Conservation (phyloP, 768 basidiomycete species). For the Trametes elegans region DNA sequence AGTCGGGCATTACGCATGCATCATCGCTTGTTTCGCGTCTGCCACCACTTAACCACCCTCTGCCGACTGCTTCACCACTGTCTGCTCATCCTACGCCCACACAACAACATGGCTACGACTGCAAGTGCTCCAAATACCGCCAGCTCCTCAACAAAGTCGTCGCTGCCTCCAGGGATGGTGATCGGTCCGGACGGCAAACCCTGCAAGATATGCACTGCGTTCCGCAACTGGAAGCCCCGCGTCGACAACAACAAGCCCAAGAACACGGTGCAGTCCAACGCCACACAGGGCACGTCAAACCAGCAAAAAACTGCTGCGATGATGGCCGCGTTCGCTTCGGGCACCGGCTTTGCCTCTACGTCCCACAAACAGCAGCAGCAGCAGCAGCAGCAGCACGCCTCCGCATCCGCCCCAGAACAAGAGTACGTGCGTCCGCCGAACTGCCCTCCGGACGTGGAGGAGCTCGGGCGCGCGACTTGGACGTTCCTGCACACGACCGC, state of each 20-base stretch:
- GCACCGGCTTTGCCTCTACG: slow-evolving; percentile 28
- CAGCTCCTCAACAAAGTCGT: slow-evolving; percentile 1
- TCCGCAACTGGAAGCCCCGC: slow-evolving; percentile 62
- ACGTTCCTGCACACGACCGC: slow-evolving; percentile 95
- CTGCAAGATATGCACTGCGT: slow-evolving; percentile 88
- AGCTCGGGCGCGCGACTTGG: slow-evolving; percentile 92
- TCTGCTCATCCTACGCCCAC: neutral
- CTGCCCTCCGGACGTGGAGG: slow-evolving; percentile 90
- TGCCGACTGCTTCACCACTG: neutral
- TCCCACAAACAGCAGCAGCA: slow-evolving; percentile 13
- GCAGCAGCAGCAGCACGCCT: slow-evolving; percentile 8
- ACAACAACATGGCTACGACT: neutral
- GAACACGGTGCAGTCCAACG: neutral
- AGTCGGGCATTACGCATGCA: neutral
- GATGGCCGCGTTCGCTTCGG: slow-evolving; percentile 35
- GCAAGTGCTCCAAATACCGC: neutral
- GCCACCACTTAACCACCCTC: neutral
- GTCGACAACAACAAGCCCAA: slow-evolving; percentile 33
- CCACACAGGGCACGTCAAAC: neutral
- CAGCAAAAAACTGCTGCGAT: slow-evolving; percentile 34
- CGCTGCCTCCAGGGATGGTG: slow-evolving; percentile 76
- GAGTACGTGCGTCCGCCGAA: slow-evolving; percentile 48
- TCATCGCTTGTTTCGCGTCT: neutral
- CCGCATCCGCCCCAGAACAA: slow-evolving; percentile 17
- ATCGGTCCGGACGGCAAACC: slow-evolving; percentile 93